Percentiles rank a stretch among this genome's conserved stretches.
Conservation (phyloP, 129 eudicot species). For the Helichrysum umbraculigerum region DNA sequence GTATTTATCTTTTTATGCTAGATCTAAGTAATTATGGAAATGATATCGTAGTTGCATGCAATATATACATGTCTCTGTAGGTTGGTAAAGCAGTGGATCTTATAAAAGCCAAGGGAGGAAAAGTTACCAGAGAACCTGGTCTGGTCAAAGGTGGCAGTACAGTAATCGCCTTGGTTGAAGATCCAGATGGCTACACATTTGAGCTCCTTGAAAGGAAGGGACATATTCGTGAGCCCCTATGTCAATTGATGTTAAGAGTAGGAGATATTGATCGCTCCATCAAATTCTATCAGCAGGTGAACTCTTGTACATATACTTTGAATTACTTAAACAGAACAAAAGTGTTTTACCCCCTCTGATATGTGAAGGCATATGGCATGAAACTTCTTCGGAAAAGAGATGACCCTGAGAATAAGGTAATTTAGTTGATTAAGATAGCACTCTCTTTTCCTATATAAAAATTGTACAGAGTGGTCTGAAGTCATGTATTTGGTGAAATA, state of each 20-base stretch:
- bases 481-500: conserved; percentile 15
- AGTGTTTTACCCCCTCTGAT: conserved; percentile 7
- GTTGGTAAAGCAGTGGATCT: conserved; percentile 72
- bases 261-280: conserved; percentile 90
- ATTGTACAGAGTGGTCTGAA: background rate
- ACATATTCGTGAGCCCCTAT: conserved; percentile 68
- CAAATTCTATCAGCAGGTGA: conserved; percentile 70
- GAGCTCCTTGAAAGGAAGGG: conserved; percentile 74
- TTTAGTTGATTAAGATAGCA: background rate
- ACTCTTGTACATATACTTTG: background rate
- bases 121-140: conserved; percentile 69
- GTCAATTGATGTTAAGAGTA: conserved; percentile 86
- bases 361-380: conserved; percentile 87
- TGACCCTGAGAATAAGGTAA: conserved; percentile 80
- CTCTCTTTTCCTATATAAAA: background rate
- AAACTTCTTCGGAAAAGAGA: conserved; percentile 72
- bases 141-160: conserved; percentile 64
- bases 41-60: background rate
- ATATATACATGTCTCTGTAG: conserved; percentile 24
- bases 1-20: no score
- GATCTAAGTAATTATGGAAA: no score
- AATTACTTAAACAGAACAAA: background rate
- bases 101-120: conserved; percentile 88
- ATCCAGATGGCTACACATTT: conserved; percentile 90
- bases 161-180: conserved; percentile 63